A percentile compares a stretch with the other conserved stretches of the same genome.
phyloP scores from a whole-genome alignment of 2,329 filamentous ascomycete species.

The Claviceps citrina region DNA sequence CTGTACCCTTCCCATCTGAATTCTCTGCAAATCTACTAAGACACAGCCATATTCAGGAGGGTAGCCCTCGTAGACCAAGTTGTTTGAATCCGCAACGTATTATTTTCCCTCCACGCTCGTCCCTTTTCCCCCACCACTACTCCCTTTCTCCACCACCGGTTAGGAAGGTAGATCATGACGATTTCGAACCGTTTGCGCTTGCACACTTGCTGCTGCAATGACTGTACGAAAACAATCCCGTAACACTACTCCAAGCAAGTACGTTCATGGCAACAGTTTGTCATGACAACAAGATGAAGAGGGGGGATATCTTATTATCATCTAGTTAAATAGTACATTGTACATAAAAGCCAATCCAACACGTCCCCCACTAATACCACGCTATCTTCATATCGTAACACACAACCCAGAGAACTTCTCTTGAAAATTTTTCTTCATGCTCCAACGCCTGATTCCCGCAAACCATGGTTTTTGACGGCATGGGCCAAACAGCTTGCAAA shows the following conservation, averaged over 20 bases:
- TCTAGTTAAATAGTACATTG: constrained; percentile 25
- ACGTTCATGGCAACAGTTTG: background rate
- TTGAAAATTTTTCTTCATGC: constrained; percentile 32
- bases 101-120: no score
- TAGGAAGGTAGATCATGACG: no score
- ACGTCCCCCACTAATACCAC: constrained; percentile 26
- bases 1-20: no score
- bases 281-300: constrained; percentile 17
- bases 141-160: no score
- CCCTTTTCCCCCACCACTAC: no score
- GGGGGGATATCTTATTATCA: constrained; percentile 44
- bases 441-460: constrained; percentile 34
- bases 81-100: no score
- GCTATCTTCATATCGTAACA: constrained; percentile 30
- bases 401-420: constrained; percentile 24
- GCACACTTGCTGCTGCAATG: no score
- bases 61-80: no score
- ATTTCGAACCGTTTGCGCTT: no score
- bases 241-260: background rate
- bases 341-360: constrained; percentile 18
- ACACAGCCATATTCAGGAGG: no score
- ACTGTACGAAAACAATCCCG: no score
- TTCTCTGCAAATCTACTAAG: no score
- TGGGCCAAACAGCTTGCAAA: constrained; percentile 25
- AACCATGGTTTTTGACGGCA: constrained; percentile 32